A percentile compares a stretch with the other conserved stretches of the same genome.
These are phyloP conservation scores for Clavariopsis aquatica DNA, from an alignment of 495 filamentous ascomycete genomes.

Conservation along the genomic window DNA sequence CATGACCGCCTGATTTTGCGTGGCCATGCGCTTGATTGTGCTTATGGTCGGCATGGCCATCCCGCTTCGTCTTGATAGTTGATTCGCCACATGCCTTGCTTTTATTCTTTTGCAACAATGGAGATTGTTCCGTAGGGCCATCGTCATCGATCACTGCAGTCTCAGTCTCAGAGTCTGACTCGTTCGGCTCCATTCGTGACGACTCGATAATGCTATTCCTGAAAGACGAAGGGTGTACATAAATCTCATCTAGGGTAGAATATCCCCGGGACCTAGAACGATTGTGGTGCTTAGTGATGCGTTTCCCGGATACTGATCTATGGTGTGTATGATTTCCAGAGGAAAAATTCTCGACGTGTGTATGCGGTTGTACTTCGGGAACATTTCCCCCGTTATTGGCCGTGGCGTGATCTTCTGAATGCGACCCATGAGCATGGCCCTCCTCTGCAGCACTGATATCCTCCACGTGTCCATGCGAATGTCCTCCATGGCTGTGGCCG, in stretches of 20 bases:
- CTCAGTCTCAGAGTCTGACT: constrained; percentile 55
- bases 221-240: constrained; percentile 85
- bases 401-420: constrained; percentile 46
- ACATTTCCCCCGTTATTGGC: constrained; percentile 52
- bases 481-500: constrained; percentile 73
- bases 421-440: constrained; percentile 49
- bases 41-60: constrained; percentile 66
- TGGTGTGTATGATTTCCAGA: constrained; percentile 13
- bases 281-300: constrained; percentile 38
- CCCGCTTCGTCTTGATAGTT: constrained; percentile 30
- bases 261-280: constrained; percentile 44
- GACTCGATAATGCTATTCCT: constrained; percentile 87
- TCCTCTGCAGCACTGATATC: constrained; percentile 51
- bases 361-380: constrained; percentile 52
- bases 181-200: constrained; percentile 55
- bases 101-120: constrained; percentile 37
- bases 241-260: constrained; percentile 59
- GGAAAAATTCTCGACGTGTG: constrained; percentile 36
- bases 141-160: constrained; percentile 52
- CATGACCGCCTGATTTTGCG: constrained; percentile 59
- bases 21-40: constrained; percentile 74
- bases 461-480: constrained; percentile 51
- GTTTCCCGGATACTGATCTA: constrained; percentile 17
- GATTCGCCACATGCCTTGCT: constrained; percentile 13
- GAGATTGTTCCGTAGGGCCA: constrained; percentile 30